phyloP scores from a whole-genome alignment of 805 yeast species.

The Ogataea dorogensis region DNA sequence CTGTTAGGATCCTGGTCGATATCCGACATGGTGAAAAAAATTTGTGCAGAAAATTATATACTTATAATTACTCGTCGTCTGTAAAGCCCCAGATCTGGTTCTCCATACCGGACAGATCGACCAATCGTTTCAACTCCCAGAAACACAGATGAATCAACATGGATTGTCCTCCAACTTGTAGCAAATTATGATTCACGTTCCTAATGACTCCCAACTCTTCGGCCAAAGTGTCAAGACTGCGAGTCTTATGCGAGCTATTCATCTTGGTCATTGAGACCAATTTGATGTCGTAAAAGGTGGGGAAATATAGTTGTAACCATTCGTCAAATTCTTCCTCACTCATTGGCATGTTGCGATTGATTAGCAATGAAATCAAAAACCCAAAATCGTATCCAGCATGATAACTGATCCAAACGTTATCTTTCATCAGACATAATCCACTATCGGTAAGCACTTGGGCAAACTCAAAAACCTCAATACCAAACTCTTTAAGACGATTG shows the following conservation, averaged over 20 bases:
- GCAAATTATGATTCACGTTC: conserved; percentile 46
- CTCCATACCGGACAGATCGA: conserved; percentile 21
- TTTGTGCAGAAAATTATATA: not conserved
- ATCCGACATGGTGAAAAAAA: conserved; percentile 18
- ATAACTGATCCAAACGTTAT: conserved; percentile 84
- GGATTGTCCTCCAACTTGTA: conserved; percentile 61
- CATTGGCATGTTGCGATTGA: conserved; percentile 74
- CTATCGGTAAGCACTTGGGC: conserved; percentile 83
- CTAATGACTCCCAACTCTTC: conserved; percentile 71
- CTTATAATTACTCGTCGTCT: conserved; percentile 19
- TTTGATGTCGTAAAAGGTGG: conserved; percentile 81
- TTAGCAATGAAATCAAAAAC: conserved; percentile 72
- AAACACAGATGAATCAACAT: conserved; percentile 63
- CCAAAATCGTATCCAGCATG: conserved; percentile 96
- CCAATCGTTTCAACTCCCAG: conserved; percentile 47
- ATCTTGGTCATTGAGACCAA: conserved; percentile 35
- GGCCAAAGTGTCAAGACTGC: conserved; percentile 59
- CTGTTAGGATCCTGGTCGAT: conserved; percentile 35
- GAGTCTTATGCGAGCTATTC: conserved; percentile 27
- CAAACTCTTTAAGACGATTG: conserved; percentile 66
- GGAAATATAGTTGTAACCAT: conserved; percentile 73
- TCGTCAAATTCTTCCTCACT: conserved; percentile 74
- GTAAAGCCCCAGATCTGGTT: conserved; percentile 34
- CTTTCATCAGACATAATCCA: conserved; percentile 72
- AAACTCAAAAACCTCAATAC: conserved; percentile 76